Evolutionary conservation across 139 green algal genomes (phyloP).

Genomic region (Asterochloris sp.): DNA sequence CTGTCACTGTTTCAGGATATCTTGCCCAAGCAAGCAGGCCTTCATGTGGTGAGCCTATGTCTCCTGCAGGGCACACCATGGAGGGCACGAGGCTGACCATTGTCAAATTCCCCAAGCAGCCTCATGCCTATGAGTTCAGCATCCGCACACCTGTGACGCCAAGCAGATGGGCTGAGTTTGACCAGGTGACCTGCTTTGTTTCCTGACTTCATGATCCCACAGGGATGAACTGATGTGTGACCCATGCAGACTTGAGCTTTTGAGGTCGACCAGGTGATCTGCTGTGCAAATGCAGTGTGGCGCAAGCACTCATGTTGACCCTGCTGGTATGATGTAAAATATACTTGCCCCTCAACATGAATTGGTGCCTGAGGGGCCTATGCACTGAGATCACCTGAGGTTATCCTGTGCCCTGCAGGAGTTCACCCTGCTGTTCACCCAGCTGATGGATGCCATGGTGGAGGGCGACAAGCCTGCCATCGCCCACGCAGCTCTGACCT

Average conservation of each 20-base stretch:
- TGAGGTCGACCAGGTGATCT: no score
- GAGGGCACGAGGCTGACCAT: conserved; percentile 84
- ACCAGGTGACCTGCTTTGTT: conserved; percentile 31
- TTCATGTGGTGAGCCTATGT: not conserved
- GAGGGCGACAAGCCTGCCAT: conserved; percentile 14
- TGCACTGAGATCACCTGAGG: no score
- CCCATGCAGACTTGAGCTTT: no score
- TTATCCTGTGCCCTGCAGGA: conserved; percentile 33
- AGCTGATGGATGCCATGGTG: conserved; percentile 47
- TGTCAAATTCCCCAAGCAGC: conserved; percentile 42
- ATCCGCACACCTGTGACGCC: conserved; percentile 89
- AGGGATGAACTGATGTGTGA: no score
- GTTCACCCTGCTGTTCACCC: conserved; percentile 65
- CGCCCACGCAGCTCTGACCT: conserved; percentile 40
- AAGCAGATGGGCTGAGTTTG: conserved; percentile 80
- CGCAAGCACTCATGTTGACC: no score
- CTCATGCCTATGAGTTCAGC: conserved; percentile 81
- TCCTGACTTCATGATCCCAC: not conserved
- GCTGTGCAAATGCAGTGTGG: no score
- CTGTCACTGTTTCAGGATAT: no score
- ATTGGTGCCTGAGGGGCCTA: no score
- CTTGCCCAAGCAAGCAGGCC: no score
- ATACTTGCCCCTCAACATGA: no score
- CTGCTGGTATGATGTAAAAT: no score
- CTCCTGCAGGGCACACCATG: conserved; percentile 44